Evolutionary conservation across 108 stramenopile genomes (phyloP).

Genomic region (Cylindrotheca closterium): DNA sequence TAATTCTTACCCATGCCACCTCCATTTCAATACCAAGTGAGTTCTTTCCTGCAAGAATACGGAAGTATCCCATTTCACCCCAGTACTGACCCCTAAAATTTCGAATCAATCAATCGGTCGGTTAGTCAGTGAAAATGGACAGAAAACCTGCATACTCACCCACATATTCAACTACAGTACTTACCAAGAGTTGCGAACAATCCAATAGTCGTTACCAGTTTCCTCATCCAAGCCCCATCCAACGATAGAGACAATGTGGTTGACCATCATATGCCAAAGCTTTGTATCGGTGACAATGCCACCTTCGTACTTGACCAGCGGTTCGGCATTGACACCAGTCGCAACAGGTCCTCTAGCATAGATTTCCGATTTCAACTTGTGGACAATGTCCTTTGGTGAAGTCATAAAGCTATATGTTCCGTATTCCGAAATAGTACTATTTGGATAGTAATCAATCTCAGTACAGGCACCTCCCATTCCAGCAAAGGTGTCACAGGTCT

Average conservation of each 20-base stretch:
- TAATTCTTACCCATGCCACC: no score
- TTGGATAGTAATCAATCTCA: conserved; percentile 84
- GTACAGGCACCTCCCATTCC: conserved; percentile 75
- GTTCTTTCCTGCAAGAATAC: conserved; percentile 78
- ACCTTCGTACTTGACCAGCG: conserved; percentile 67
- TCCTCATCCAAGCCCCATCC: conserved; percentile 84
- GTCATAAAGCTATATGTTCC: conserved; percentile 70
- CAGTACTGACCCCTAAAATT: conserved; percentile 69
- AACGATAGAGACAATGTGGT: conserved; percentile 91
- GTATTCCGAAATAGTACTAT: conserved; percentile 91
- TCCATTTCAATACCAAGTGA: conserved; percentile 79
- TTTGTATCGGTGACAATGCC: conserved; percentile 74
- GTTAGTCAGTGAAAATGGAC: no score
- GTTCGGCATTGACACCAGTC: conserved; percentile 85
- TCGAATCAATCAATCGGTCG: conserved; percentile 89
- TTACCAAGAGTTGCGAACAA: conserved; percentile 86
- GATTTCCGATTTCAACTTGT: conserved; percentile 89
- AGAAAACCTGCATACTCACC: no score
- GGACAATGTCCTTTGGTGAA: conserved; percentile 37
- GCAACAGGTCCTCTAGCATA: conserved; percentile 75
- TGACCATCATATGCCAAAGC: conserved; percentile 49
- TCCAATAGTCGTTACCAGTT: conserved; percentile 77
- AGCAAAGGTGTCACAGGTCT: conserved; percentile 58
- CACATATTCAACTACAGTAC: no score
- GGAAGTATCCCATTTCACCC: conserved; percentile 14